These are phyloP conservation scores for Breviolum minutum DNA, from an alignment of 73 alveolate species.

Conservation along the genomic window DNA sequence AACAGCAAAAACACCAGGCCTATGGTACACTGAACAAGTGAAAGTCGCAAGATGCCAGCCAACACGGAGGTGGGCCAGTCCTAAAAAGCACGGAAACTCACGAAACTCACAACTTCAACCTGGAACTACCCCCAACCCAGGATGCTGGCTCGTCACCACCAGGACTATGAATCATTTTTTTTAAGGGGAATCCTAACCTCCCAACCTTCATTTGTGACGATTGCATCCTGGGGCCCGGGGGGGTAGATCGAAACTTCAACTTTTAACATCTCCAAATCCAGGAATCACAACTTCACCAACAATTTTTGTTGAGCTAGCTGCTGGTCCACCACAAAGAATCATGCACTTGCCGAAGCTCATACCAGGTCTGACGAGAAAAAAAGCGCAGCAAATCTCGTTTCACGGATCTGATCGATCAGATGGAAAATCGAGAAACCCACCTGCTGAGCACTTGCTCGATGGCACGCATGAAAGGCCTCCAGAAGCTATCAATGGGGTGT, in stretches of 20 bases:
- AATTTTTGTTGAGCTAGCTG: not conserved
- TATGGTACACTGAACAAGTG: slow-evolving; percentile 70
- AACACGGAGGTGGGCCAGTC: slow-evolving; percentile 32
- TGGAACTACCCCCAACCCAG: too few relatives aligned
- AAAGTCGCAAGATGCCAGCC: slow-evolving; percentile 72
- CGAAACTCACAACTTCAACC: too few relatives aligned
- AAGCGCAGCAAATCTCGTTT: not conserved
- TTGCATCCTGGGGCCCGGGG: not conserved
- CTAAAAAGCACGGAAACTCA: not conserved
- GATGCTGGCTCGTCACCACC: too few relatives aligned
- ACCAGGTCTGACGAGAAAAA: not conserved
- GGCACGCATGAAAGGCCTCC: slow-evolving; percentile 80
- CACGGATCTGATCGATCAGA: not conserved
- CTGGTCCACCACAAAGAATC: slow-evolving; percentile 69
- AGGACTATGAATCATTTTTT: too few relatives aligned
- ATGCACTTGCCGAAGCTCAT: slow-evolving; percentile 76
- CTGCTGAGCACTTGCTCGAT: slow-evolving; percentile 54
- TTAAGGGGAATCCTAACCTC: not conserved
- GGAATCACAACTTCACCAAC: too few relatives aligned
- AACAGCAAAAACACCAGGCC: slow-evolving; percentile 30
- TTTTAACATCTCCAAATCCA: not conserved
- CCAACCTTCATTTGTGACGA: not conserved
- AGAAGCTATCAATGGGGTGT: not conserved
- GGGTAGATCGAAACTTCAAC: not conserved
- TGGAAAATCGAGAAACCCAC: not conserved